These are phyloP conservation scores for Pueraria montana DNA, from an alignment of 306 rosid species.

Conservation along the genomic window DNA sequence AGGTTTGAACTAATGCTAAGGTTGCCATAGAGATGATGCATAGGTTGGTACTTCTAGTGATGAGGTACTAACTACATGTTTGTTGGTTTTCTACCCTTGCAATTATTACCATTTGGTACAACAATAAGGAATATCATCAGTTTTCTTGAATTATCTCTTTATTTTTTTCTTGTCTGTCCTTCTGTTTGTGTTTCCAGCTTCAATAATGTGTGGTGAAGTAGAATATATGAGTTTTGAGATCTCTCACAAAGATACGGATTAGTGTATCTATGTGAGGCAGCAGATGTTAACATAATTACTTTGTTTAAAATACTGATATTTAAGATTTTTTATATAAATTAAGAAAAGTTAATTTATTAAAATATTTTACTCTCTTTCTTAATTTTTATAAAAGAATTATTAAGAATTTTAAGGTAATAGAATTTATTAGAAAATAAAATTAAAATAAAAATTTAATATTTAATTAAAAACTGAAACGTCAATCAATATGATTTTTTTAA, in stretches of 20 bases:
- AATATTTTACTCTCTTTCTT: too few species aligned
- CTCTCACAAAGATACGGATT: not conserved
- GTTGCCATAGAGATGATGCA: conserved; percentile 13
- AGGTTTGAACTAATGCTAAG: conserved; percentile 39
- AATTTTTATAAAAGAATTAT: too few species aligned
- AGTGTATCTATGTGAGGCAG: not conserved
- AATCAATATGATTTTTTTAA: too few species aligned
- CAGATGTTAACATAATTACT: too few species aligned
- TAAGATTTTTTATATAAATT: too few species aligned
- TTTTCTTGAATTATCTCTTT: not conserved
- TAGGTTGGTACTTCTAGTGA: conserved; percentile 29
- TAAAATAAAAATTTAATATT: too few species aligned
- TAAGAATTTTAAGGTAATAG: not conserved
- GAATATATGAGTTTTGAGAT: not conserved
- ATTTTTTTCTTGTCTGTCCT: not conserved
- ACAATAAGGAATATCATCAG: not conserved
- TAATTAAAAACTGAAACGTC: too few species aligned
- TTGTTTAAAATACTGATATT: too few species aligned
- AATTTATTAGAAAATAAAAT: not conserved
- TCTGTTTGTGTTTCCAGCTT: not conserved
- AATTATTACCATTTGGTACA: conserved; percentile 50
- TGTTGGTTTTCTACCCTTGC: not conserved
- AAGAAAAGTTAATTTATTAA: too few species aligned
- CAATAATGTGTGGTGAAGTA: not conserved
- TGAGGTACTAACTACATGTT: conserved; percentile 13